Base-by-base conservation (phyloP, 352 stramenopile species). In the Phytophthora fragariaefolia region DNA sequence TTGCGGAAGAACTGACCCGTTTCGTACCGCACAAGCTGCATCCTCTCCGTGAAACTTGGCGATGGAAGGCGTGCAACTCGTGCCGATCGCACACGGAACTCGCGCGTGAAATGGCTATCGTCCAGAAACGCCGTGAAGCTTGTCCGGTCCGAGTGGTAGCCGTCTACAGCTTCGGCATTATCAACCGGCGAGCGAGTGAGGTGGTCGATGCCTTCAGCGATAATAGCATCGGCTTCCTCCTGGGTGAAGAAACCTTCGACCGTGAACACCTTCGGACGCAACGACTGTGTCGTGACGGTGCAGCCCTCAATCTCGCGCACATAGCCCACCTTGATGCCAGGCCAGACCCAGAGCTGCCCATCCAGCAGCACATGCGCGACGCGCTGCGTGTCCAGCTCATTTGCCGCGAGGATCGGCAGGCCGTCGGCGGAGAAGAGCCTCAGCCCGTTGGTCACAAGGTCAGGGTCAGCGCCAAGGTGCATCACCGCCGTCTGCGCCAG, bases 301-400 rank as follows among this genome's bases (percentile, higher is more conserved):
- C 57, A 67, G 42, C 70, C 73, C n/a, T 89, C 81, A 8, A 90
- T 58, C 26, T 77, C 46, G 43, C 82, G 84, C 20, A 73, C 64
- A 52, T 91, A 73, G 40, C 81, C 85, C n/a, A 93, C 77, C 34
- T 84, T 80, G 36, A 93, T 71, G 20, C 85, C 82, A 32, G 85
- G 85, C 85, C 81, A 91, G 17, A 91, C 83, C 82, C 82, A 93
- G n/a, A 91, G 77, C 65, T 91, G 81, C 50, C 76, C 77, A 36
- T 91, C 77, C 17, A 90, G 69, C 52, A 93, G 57, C 23, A 93
- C 81, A 62, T 93, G 83, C 12, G 77, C 85, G 51, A 93, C 72
- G 23, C 80, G 77, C 42, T 63, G 62, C 38, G 58, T 32, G 10
- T 83, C 55, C 7, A 91, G 49, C 26, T 89, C 59, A 7, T 53